Base-by-base conservation (phyloP, 768 basidiomycete genomes). In the Lactarius vividus region DNA sequence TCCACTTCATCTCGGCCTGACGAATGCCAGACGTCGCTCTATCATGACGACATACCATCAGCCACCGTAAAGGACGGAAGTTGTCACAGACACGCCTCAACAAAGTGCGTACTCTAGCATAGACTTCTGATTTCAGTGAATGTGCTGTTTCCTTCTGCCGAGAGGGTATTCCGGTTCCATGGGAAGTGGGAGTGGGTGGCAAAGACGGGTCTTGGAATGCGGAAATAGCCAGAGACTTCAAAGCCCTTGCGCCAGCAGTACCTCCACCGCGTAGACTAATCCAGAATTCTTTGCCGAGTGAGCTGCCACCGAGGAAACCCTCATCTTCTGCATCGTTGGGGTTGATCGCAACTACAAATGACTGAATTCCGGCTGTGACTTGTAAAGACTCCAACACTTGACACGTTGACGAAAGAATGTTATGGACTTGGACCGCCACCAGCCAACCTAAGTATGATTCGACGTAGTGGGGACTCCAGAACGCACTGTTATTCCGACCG, bases 1-100 rank as follows among this genome's bases (percentile, higher is more conserved):
- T 84, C 88, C 88, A 89, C 73, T 85, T 88, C 88, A 89, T 89
- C 70, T 89, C 88, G 26, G 88, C 87, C 61, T 80, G 85, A 13
- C 84, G 85, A 23, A 84, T 74, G 9, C 87, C 86, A 68, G 84
- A 85, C 8, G 79, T 80, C 4, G 79, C 72, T 73, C 88, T 88
- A 64, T 15, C 29, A 56, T 64, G 39, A 64, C 28, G 35, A 68
- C 13, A 57, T 59, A 44, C 67, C 39, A 35, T 67, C 42, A 53
- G 52, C 52, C 35, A 69, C 44, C 33, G 29, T 35, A 58, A 54
- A 54, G 16, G 29, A 52, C 18, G 56, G 28, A 58, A 56, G 8
- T 59, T 54, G 16, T 44, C 39, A 40, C 31, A 53, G 29, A 61
- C 66, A 15, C 35, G 59, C 69, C 70, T 62, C 35, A 70, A 59